A percentile compares a stretch with the other conserved stretches of the same genome.
Conservation (phyloP, 1,284 basidiomycete species). For the Apiotrichum gamsii region DNA sequence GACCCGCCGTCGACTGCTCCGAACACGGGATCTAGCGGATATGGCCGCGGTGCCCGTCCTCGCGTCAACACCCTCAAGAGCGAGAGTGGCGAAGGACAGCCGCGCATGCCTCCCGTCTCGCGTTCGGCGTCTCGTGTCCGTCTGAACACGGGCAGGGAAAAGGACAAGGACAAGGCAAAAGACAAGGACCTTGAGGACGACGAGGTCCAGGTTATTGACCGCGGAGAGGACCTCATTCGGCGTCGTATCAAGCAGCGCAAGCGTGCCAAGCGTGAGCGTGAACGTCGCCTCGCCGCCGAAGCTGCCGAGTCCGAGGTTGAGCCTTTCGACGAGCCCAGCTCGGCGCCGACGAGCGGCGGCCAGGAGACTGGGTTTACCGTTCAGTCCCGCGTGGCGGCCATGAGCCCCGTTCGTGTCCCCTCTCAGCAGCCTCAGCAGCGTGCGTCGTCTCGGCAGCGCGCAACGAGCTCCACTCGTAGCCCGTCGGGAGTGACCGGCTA, state of each 20-base stretch:
- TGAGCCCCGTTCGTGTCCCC: conserved; percentile 2
- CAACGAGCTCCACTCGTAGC: conserved; percentile 2
- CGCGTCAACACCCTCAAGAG: neutral
- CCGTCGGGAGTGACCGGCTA: conserved; percentile 19
- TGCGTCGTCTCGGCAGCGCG: conserved; percentile 1
- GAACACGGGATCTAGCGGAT: neutral
- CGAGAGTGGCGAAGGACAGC: neutral
- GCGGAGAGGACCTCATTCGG: conserved; percentile 54
- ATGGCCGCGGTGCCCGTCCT: conserved; percentile 1
- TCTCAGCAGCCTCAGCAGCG: neutral
- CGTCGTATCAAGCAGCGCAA: conserved; percentile 51
- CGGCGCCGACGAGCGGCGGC: neutral
- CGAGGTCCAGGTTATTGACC: conserved; percentile 49
- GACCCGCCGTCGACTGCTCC: neutral
- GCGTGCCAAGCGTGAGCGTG: conserved; percentile 39
- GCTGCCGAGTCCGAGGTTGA: conserved; percentile 21
- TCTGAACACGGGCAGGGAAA: conserved; percentile 1
- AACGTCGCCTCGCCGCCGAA: conserved; percentile 15
- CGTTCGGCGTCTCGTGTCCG: conserved; percentile 14
- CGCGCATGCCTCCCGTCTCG: conserved; percentile 3
- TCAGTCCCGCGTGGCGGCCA: neutral
- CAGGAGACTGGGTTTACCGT: neutral
- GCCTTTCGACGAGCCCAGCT: conserved; percentile 6
- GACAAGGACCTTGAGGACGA: conserved; percentile 45
- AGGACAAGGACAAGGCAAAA: conserved; percentile 11